Base-by-base conservation (phyloP, 75 land plant species). In the Cunninghamia lanceolata region DNA sequence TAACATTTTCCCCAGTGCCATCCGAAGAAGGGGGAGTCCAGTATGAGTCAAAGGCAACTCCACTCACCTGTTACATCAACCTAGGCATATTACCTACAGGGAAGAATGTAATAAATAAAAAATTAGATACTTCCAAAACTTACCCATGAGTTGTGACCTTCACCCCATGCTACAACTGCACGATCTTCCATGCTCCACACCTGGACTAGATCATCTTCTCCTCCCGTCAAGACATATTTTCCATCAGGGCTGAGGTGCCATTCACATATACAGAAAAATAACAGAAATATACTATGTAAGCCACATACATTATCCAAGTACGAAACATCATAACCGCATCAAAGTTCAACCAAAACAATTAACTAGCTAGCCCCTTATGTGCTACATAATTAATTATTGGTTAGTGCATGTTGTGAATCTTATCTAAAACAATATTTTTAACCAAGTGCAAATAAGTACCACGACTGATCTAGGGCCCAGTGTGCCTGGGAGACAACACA, bases 111-210 rank as follows among this genome's bases (percentile, higher is more conserved):
- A 85, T 16, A 28, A 16, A n/a, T 28, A 38, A 2, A 84, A 39
- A 84, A 28, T 53, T 50, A 50, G 28, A 28, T 36, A 86, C 59
- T 63, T 36, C n/a, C 42, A 40, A 70, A 82, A 86, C 89, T 89
- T 84, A 96, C 99, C 99, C 99, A 98, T 28, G 99, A 98, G 77
- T 91, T 96, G 84, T 98, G 99, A 9, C 99, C 99, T 90, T 98
- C 99, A 35, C 97, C 99, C 99, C 99, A 98, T 34, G 99, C 99
- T 28, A 98, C 96, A 43, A 98, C 94, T 63, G 93, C 94, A 73
- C 93, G 90, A 82, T 98, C 99, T 89, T 98, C 99, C 99, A 95
- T 98, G 84, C 99, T 98, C 99, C 99, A 98, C 14, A 98, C 95
- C 91, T 95, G 98, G 50, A 98, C 99, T 77, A 98, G 87, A 90